These are phyloP conservation scores for Lactifluus echinatus DNA, from an alignment of 768 basidiomycete genomes.

Conservation along the genomic window DNA sequence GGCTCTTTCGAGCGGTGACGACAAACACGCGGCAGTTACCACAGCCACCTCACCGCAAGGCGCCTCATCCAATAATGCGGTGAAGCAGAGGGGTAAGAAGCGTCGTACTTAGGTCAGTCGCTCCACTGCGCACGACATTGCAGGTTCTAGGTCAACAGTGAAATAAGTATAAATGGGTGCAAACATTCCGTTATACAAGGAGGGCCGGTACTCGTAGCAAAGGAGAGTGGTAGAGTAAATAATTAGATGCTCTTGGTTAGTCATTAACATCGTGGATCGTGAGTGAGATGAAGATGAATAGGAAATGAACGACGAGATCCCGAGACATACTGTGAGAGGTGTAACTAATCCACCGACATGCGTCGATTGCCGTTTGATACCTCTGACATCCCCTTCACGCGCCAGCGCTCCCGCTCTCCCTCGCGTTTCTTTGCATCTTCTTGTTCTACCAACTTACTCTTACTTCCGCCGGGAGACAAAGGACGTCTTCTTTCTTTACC, in stretches of 20 bases:
- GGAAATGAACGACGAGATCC: not conserved
- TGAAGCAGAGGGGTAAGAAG: conserved; percentile 14
- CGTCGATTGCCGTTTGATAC: conserved; percentile 13
- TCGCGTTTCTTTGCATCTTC: conserved; percentile 11
- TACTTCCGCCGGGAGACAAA: not conserved
- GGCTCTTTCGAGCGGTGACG: conserved; percentile 3
- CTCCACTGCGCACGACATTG: not conserved
- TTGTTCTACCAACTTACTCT: conserved; percentile 8
- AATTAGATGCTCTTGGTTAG: not conserved
- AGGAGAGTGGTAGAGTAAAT: not conserved
- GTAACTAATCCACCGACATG: conserved; percentile 15
- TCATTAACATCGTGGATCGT: not conserved
- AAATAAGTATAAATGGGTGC: not conserved
- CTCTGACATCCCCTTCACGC: conserved; percentile 3
- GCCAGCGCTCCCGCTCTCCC: conserved; percentile 16
- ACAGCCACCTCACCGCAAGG: conserved; percentile 11
- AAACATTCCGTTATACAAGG: not conserved
- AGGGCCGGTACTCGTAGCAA: not conserved
- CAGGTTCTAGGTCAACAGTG: not conserved
- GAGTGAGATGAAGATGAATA: too few relatives aligned
- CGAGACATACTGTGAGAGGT: not conserved
- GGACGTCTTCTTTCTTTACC: not conserved
- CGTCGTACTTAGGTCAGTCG: not conserved
- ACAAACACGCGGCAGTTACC: not conserved
- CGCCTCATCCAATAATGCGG: not conserved